Base-by-base conservation (phyloP, 140 eudicot genomes). In the Stevia rebaudiana region DNA sequence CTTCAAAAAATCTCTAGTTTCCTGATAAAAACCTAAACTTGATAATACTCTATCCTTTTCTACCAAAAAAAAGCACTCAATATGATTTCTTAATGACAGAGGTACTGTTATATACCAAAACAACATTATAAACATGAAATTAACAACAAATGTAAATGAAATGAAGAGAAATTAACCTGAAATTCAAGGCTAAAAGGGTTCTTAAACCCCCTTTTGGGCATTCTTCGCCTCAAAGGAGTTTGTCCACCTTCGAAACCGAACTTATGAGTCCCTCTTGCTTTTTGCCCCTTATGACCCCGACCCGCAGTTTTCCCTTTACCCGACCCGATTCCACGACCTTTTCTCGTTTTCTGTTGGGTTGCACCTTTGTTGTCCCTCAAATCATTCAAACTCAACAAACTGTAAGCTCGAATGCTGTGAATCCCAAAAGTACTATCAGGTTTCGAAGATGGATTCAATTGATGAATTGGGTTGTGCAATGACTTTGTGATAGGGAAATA, bases 191-290 rank as follows among this genome's bases (percentile, higher is more conserved):
- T 78, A 68, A 92, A 92, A 6, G 98, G 98, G 71, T 92, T 92
- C 49, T 85, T 78, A 67, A 92, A 92, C 3, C 98, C 98, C 8
- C 98, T 80, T 69, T 92, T 92, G 8, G 98, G 98, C 66, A 92
- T 68, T 19, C 98, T 79, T 0, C 98, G 79, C 24, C 98, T 84
- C 55, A 92, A 70, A 3, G 98, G 98, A 51, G 98, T 92, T 71
- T 92, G 98, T 0, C 98, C 98, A 73, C 98, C 98, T 78, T 92
- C 98, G 63, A 92, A 92, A 2, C 98, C 98, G 59, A 92, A 88
- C 79, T 88, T 92, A 56, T 48, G 60, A 57, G 96, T 88, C 5
- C 98, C 96, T 61, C 98, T 78, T n/a, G 98, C 98, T 52, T 85
- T 85, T 86, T 92, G 98, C 21, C 98, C 98, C 82, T 92, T 92